Evolutionary conservation across 805 yeast species (phyloP), one percentile per base, ranked within the genome.

Genomic region (Yarrowia porcina): DNA sequence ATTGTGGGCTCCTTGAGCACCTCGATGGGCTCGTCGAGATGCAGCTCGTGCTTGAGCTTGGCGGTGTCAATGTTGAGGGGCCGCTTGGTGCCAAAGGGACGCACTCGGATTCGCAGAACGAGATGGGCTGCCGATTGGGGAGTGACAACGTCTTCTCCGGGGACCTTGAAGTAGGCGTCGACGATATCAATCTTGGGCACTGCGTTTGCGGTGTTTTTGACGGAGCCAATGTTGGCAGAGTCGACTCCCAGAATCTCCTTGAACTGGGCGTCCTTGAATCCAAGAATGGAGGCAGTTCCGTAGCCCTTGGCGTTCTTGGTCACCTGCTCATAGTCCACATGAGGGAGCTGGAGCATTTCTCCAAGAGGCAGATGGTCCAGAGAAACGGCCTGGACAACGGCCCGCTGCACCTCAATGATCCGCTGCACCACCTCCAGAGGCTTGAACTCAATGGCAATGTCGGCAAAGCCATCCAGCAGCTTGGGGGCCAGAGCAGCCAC

Each of bases 301-400:
- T 56, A 56, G 20, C 49, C 41, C 63, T 59, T 59, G 21, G 44
- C 44, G 32, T 35, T 52, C 18, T 52, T 52, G 59, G 33, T 25
- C 35, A 33, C 81, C 21, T 75, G 76, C 20, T 79, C 75, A 13
- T 76, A 68, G 65, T 84, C 79, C 39, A 89, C 89, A 64, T 83
- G 83, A 32, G 97, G 97, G 66, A 93, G 80, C 77, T 94, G 98
- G 65, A 88, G 78, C 61, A 88, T 77, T 73, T 88, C 90, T 63
- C 85, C 85, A 68, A 82, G 79, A 64, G 76, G 75, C 61, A 72
- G 66, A 13, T 78, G 77, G 69, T 79, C 68, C 63, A 83, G 76
- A 68, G 77, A 80, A 0, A 90, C 85, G 3, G 96, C 97, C 75
- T 90, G 97, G 32, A 86, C 77, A 36, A 93, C 74, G 54, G 85